Evolutionary conservation across 257 asterid species (phyloP).

Genomic region (Solanum paucissectum): DNA sequence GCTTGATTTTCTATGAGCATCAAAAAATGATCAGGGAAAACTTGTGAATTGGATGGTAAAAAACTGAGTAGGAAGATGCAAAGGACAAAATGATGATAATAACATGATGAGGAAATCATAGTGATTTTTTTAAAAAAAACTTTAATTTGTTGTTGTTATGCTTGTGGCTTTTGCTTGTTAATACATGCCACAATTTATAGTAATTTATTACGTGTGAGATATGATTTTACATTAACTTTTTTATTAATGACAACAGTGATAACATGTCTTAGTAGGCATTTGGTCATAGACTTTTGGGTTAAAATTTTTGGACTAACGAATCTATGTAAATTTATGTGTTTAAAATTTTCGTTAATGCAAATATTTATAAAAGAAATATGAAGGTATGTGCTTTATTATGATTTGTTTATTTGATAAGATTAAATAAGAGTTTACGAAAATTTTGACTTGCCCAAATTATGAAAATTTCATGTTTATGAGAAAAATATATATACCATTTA

Average conservation of each 20-base stretch:
- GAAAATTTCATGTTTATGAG: too few relatives aligned
- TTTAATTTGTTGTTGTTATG: neutral
- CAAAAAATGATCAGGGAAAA: neutral
- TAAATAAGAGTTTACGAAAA: too few relatives aligned
- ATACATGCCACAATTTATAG: neutral
- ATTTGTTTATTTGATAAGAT: too few relatives aligned
- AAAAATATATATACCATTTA: too few relatives aligned
- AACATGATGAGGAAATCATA: neutral
- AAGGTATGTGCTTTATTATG: too few relatives aligned
- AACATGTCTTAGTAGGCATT: too few relatives aligned
- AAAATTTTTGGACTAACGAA: too few relatives aligned
- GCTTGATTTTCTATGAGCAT: neutral
- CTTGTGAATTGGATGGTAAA: neutral
- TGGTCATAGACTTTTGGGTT: too few relatives aligned
- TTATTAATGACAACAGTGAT: neutral
- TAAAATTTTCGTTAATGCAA: too few relatives aligned
- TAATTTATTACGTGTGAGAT: neutral
- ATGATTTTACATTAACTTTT: neutral
- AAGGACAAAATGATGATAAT: neutral
- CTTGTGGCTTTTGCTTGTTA: neutral
- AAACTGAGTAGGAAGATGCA: neutral
- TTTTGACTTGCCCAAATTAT: too few relatives aligned
- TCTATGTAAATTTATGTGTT: too few relatives aligned
- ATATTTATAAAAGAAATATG: too few relatives aligned
- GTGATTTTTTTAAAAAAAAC: neutral